Conservation (phyloP, 2,329 filamentous ascomycete genomes). For the Pseudogymnoascus sp. region DNA sequence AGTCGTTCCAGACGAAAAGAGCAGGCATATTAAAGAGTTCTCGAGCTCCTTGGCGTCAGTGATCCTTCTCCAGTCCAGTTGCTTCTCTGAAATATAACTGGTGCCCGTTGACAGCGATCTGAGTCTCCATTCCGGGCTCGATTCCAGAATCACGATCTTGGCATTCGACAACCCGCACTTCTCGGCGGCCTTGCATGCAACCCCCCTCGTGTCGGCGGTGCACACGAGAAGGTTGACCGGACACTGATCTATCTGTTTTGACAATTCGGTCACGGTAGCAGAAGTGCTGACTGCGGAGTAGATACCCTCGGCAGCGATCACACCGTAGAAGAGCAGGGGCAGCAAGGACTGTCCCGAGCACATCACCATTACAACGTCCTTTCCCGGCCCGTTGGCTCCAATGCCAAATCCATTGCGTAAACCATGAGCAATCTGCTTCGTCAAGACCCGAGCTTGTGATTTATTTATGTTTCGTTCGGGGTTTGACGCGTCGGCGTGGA, state of each 20-base stretch:
- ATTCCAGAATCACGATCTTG: constrained; percentile 57
- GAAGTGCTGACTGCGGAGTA: constrained; percentile 69
- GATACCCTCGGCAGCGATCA: constrained; percentile 68
- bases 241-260: constrained; percentile 65
- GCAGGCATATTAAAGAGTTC: constrained; percentile 53
- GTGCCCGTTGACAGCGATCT: constrained; percentile 58
- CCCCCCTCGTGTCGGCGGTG: constrained; percentile 54
- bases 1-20: constrained; percentile 73
- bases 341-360: constrained; percentile 48
- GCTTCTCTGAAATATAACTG: constrained; percentile 28
- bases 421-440: constrained; percentile 45
- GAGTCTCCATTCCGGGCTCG: constrained; percentile 36
- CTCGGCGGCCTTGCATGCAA: constrained; percentile 43
- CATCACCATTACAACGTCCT: constrained; percentile 47
- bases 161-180: constrained; percentile 43
- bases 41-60: constrained; percentile 40
- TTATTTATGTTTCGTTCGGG: constrained; percentile 47
- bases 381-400: constrained; percentile 38
- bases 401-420: constrained; percentile 46
- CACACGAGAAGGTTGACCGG: constrained; percentile 57
- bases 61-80: constrained; percentile 56
- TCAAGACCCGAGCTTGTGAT: constrained; percentile 37
- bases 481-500: constrained; percentile 50
- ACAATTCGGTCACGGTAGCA: constrained; percentile 62
- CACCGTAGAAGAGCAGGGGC: constrained; percentile 60